Base-by-base conservation (phyloP, 83 land plant species). In the Thuja plicata region DNA sequence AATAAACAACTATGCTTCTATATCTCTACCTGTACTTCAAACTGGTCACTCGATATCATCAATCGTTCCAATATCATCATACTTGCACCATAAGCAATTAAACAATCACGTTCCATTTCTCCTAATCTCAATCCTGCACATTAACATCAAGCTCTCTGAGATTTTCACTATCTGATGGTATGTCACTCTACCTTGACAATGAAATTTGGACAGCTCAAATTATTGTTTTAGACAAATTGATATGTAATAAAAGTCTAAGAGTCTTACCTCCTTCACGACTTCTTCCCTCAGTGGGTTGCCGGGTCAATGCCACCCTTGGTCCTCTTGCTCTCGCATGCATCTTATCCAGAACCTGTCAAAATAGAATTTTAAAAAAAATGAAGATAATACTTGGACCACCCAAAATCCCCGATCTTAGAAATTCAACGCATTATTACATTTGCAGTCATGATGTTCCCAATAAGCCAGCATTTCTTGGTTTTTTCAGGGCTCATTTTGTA, bases 231-330 rank as follows among this genome's bases (percentile, higher is more conserved):
- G 57, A 24, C 21, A 89, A 57, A 86, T 30, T 13, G 16, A 34
- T 88, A 37, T 21, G 27, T 43, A 89, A 84, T 89, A 21, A 77
- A 17, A 38, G 73, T 32, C 30, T 34, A 5, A 32, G 17, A 50
- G 45, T 16, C 82, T 35, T 76, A 98, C 99, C 99, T 96, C 99
- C 99, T 92, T 96, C 97, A 62, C 96, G 94, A 91, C 96, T 93
- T 93, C 97, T 94, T 88, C 99, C 99, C 92, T 98, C 99, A 32
- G 99, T 98, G 12, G 99, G 99, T 88, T 98, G 99, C 88, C 99
- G 93, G 12, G 99, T 98, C 43, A 98, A 91, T 86, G 93, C 94
- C 85, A 96, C 98, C 82, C 97, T 92, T 15, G 99, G 99, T 5
- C 99, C 99, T 86, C 89, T 91, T 41, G 96, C 98, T 48, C 99